phyloP scores from a whole-genome alignment of 345 rosid genomes.

The Gossypium sturtianum region DNA sequence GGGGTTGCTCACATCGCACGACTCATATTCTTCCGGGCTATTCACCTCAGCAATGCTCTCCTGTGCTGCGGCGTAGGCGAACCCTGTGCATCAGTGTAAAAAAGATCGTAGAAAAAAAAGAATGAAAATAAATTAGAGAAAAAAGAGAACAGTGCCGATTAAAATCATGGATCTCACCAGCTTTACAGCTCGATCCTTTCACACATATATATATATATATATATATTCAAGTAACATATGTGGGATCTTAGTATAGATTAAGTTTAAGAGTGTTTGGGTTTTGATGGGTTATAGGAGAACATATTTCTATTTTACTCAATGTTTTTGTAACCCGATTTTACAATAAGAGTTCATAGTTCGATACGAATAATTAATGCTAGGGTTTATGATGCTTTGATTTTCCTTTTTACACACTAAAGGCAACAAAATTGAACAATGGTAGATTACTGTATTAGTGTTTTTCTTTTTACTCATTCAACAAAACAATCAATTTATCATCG shows the following conservation, averaged over 20 bases:
- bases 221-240: background rate
- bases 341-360: no score
- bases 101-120: background rate
- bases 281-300: background rate
- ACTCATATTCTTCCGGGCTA: conserved; percentile 41
- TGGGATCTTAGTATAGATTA: background rate
- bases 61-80: conserved; percentile 44
- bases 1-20: conserved; percentile 51
- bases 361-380: background rate
- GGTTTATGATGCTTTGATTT: background rate
- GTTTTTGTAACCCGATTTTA: background rate
- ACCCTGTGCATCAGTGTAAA: conserved; percentile 32
- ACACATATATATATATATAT: background rate
- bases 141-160: background rate
- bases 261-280: background rate
- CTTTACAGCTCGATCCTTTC: background rate
- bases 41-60: conserved; percentile 46
- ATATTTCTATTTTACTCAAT: background rate
- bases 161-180: background rate
- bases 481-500: background rate
- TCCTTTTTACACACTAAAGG: background rate
- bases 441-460: background rate
- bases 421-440: background rate
- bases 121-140: background rate
- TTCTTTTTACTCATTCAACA: background rate